Conservation (phyloP, 441 rosid species). For the Geranium incanum region DNA sequence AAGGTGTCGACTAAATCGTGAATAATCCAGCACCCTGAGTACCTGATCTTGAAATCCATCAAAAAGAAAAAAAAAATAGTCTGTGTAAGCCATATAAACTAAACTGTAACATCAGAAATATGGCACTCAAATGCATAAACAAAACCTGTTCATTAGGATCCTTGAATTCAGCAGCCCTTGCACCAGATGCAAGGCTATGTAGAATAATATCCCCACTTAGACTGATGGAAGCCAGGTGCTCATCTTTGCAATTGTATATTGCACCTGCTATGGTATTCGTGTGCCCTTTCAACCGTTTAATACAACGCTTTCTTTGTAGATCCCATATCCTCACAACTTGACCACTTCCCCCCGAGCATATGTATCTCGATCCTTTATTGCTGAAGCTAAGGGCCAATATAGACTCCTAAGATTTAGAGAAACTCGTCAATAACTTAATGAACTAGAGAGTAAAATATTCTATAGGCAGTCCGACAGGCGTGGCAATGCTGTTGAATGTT, state of each 20-base stretch:
- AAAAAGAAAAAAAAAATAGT: constrained; percentile 34
- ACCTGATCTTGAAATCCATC: constrained; percentile 74
- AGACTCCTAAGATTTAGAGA: constrained; percentile 53
- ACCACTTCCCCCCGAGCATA: constrained; percentile 91
- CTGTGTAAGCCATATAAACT: constrained; percentile 20
- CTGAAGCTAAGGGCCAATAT: constrained; percentile 73
- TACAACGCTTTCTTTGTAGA: constrained; percentile 80
- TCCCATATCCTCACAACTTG: constrained; percentile 92
- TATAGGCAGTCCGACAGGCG: neutral
- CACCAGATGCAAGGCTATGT: constrained; percentile 88
- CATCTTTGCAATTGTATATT: constrained; percentile 93
- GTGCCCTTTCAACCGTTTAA: constrained; percentile 91
- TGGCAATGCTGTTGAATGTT: too few species aligned
- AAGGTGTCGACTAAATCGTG: constrained; percentile 79
- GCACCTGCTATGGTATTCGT: constrained; percentile 70
- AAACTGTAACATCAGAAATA: constrained; percentile 13
- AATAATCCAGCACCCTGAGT: constrained; percentile 88
- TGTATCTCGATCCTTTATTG: constrained; percentile 77
- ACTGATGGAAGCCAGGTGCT: constrained; percentile 91
- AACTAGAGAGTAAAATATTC: constrained; percentile 12
- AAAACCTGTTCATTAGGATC: constrained; percentile 90
- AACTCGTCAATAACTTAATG: constrained; percentile 8
- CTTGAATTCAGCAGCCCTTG: constrained; percentile 76
- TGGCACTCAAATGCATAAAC: constrained; percentile 18
- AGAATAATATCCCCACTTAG: constrained; percentile 78